phyloP scores from a whole-genome alignment of 108 stramenopile genomes.

The Bacterosira constricta region DNA sequence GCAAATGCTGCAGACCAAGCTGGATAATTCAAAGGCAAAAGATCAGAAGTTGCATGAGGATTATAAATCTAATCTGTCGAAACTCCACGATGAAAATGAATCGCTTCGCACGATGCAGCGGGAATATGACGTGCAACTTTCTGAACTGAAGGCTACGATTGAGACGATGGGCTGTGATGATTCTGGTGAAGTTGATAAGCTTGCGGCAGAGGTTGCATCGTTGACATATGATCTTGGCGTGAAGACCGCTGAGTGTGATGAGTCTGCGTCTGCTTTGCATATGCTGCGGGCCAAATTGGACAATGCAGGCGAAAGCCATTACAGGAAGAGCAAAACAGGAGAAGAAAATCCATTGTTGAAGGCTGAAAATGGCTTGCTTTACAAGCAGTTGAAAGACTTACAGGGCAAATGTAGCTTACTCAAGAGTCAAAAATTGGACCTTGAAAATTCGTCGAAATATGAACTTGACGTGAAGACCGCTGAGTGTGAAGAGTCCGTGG shows the following conservation, averaged over 20 bases:
- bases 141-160: constrained; percentile 31
- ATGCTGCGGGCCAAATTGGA: constrained; percentile 32
- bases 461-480: constrained; percentile 15
- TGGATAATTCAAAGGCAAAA: too few relatives aligned
- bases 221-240: constrained; percentile 37
- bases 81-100: constrained; percentile 38
- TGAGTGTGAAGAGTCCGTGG: constrained; percentile 1
- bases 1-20: constrained; percentile 30
- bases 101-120: constrained; percentile 13
- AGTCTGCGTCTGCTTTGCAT: constrained; percentile 16
- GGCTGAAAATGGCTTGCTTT: constrained; percentile 27
- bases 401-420: neutral
- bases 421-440: constrained; percentile 22
- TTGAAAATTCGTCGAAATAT: constrained; percentile 19
- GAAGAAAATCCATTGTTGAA: constrained; percentile 1
- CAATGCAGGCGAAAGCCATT: neutral
- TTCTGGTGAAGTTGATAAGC: constrained; percentile 26
- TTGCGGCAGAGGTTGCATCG: constrained; percentile 39
- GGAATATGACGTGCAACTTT: constrained; percentile 22
- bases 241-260: constrained; percentile 25
- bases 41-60: too few relatives aligned
- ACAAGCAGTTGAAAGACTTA: constrained; percentile 8
- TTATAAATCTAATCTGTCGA: constrained; percentile 2
- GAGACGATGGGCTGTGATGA: constrained; percentile 31
- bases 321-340: neutral